phyloP scores from a whole-genome alignment of 2,329 filamentous ascomycete genomes.

The Biscogniauxia marginata region DNA sequence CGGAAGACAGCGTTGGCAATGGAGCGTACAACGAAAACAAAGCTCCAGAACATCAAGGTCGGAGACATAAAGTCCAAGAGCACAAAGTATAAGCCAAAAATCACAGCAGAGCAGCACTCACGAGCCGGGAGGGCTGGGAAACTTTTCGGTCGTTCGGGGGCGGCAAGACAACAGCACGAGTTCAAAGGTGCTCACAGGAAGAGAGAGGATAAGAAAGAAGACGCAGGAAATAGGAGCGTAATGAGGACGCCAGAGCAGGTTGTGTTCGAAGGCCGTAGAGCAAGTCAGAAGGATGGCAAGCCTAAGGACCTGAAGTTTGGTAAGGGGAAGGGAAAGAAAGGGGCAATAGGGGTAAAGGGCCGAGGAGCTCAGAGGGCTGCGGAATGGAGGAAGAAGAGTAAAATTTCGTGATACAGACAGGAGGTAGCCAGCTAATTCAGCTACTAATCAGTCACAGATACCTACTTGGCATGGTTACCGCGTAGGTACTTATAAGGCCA shows the following conservation, averaged over 20 bases:
- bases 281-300: conserved; percentile 63
- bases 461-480: no score
- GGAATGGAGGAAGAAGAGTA: conserved; percentile 32
- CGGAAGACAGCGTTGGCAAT: conserved; percentile 57
- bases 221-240: conserved; percentile 6
- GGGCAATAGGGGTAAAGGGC: conserved; percentile 25
- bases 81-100: conserved; percentile 66
- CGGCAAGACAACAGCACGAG: conserved; percentile 44
- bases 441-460: no score
- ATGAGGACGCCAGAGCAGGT: conserved; percentile 65
- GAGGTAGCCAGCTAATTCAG: no score
- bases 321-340: conserved; percentile 54
- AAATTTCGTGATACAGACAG: conserved; percentile 20
- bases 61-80: conserved; percentile 35
- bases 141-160: conserved; percentile 69
- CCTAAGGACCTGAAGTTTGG: conserved; percentile 60
- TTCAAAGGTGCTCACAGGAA: conserved; percentile 30
- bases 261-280: conserved; percentile 79
- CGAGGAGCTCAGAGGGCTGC: conserved; percentile 33
- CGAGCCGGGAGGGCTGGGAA: conserved; percentile 71
- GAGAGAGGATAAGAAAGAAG: conserved; percentile 19
- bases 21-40: conserved; percentile 45
- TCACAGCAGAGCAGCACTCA: conserved; percentile 67
- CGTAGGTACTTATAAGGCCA: no score
- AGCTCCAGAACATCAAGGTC: conserved; percentile 29